Percentiles rank a stretch among this genome's conserved stretches.
Evolutionary conservation across 495 filamentous ascomycete genomes (phyloP).

Genomic region (Penicillium fimorum): DNA sequence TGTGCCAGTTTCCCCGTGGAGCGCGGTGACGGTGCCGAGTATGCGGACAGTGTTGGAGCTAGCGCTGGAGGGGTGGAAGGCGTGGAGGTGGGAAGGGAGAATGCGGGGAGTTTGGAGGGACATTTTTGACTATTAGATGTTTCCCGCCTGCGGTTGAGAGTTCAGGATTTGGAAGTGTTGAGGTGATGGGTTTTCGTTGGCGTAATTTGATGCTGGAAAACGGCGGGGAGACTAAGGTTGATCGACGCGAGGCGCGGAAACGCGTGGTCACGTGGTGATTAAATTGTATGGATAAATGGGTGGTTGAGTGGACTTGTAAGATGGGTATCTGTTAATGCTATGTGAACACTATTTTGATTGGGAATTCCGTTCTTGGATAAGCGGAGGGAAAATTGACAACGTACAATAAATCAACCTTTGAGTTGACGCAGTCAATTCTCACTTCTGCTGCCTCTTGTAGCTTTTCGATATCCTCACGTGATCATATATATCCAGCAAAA

Average conservation of each 20-base stretch:
- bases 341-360: not conserved
- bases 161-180: not conserved
- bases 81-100: slow-evolving; percentile 63
- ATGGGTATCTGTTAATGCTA: not conserved
- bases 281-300: not conserved
- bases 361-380: not conserved
- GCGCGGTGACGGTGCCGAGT: slow-evolving; percentile 76
- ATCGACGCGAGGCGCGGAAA: slow-evolving; percentile 25
- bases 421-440: not conserved
- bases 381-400: not conserved
- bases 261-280: slow-evolving; percentile 32
- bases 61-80: slow-evolving; percentile 52
- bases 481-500: slow-evolving; percentile 29
- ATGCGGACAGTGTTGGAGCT: slow-evolving; percentile 66
- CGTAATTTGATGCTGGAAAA: not conserved
- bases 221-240: slow-evolving; percentile 5
- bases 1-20: slow-evolving; percentile 77
- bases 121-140: slow-evolving; percentile 28
- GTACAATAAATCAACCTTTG: not conserved
- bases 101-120: slow-evolving; percentile 67
- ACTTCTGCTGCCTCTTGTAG: not conserved
- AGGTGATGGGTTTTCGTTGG: not conserved
- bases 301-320: not conserved
- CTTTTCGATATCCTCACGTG: slow-evolving; percentile 16
- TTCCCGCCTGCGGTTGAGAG: slow-evolving; percentile 2